A percentile compares a stretch with the other conserved stretches of the same genome.
phyloP scores from a whole-genome alignment of 768 basidiomycete species.

The Lactarius tabidus region DNA sequence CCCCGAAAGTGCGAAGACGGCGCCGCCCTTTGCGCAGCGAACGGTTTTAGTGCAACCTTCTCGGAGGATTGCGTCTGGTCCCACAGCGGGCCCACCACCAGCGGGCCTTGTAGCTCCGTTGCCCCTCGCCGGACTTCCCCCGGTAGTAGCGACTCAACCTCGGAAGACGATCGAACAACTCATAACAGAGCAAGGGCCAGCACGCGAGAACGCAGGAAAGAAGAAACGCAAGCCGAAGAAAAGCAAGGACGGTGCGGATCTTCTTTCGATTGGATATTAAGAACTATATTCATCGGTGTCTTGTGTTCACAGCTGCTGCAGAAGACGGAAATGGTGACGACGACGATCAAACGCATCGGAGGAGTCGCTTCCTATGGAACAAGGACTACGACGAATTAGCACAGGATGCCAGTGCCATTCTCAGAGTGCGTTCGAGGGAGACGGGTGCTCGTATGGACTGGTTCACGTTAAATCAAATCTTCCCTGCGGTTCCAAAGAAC shows the following conservation, averaged over 20 bases:
- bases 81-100: constrained; percentile 2
- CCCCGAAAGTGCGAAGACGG: constrained; percentile 46
- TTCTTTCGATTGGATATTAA: not conserved
- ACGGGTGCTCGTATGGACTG: constrained; percentile 57
- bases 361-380: constrained; percentile 80
- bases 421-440: constrained; percentile 69
- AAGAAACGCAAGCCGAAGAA: constrained; percentile 38
- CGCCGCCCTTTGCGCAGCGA: constrained; percentile 36
- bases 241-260: constrained; percentile 26
- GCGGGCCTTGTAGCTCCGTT: constrained; percentile 8
- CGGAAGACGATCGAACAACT: constrained; percentile 51
- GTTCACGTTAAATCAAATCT: constrained; percentile 71
- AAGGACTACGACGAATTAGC: constrained; percentile 85
- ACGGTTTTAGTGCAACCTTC: not conserved
- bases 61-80: constrained; percentile 1
- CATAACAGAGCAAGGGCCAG: constrained; percentile 50
- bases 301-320: not conserved
- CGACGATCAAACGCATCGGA: constrained; percentile 31
- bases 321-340: constrained; percentile 13
- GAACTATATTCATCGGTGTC: not conserved
- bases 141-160: constrained; percentile 41
- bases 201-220: constrained; percentile 32
- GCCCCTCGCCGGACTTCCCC: constrained; percentile 33
- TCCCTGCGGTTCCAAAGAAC: constrained; percentile 70
- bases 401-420: constrained; percentile 77